A percentile compares a stretch with the other conserved stretches of the same genome.
These are phyloP conservation scores for Suillus luteus DNA, from an alignment of 768 basidiomycete genomes.

Conservation along the genomic window DNA sequence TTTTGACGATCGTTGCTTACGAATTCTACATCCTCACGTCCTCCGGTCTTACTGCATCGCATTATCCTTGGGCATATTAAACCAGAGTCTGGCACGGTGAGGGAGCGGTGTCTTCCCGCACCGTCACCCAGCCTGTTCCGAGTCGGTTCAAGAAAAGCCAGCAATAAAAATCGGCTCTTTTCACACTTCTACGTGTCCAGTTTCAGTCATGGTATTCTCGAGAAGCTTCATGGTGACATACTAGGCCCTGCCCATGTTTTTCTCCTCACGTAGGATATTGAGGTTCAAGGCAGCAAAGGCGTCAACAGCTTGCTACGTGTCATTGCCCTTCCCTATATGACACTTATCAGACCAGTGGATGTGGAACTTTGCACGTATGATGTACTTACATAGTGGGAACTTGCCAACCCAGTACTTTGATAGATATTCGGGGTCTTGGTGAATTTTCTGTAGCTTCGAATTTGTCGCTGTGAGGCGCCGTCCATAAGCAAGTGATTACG, in stretches of 20 bases:
- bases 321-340: neutral
- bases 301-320: neutral
- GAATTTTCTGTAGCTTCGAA: too few relatives aligned
- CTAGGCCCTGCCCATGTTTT: constrained; percentile 76
- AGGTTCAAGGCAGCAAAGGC: neutral
- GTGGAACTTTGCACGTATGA: neutral
- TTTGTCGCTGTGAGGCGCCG: neutral
- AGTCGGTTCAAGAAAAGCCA: constrained; percentile 98
- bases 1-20: constrained; percentile 28
- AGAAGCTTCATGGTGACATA: constrained; percentile 95
- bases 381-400: neutral
- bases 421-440: neutral
- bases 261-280: constrained; percentile 46
- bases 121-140: constrained; percentile 78
- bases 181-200: constrained; percentile 68
- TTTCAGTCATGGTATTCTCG: constrained; percentile 83
- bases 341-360: neutral
- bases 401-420: neutral
- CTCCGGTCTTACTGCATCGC: constrained; percentile 91
- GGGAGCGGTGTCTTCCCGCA: constrained; percentile 28
- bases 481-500: neutral
- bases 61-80: constrained; percentile 38
- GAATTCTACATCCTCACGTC: constrained; percentile 77
- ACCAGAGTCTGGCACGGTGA: neutral
- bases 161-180: constrained; percentile 90